Conservation (phyloP, 495 filamentous ascomycete species). For the Tuber magnatum region DNA sequence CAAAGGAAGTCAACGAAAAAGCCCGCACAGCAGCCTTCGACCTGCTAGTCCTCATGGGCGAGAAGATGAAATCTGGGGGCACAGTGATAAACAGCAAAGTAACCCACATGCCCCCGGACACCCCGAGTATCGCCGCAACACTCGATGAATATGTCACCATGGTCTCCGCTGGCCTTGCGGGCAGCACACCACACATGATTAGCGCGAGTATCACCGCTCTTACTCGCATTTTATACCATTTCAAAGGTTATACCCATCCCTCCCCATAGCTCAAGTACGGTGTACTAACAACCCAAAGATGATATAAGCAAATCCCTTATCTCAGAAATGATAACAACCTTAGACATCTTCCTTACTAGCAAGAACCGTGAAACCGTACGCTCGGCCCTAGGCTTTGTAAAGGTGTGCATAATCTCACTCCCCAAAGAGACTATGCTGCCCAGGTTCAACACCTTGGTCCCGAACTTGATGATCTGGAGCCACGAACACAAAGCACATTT, state of each 20-base stretch:
- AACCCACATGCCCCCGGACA: constrained; percentile 70
- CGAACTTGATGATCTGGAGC: constrained; percentile 89
- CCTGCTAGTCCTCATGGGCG: constrained; percentile 78
- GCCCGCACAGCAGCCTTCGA: constrained; percentile 83
- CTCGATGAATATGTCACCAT: constrained; percentile 97
- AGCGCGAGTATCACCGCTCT: constrained; percentile 88
- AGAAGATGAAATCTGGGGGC: constrained; percentile 67
- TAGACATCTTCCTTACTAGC: constrained; percentile 88
- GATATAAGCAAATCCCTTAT: constrained; percentile 52
- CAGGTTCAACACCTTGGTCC: constrained; percentile 64
- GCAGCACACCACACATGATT: constrained; percentile 87
- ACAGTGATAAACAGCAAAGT: constrained; percentile 76
- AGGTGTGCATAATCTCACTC: constrained; percentile 83
- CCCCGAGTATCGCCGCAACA: constrained; percentile 65
- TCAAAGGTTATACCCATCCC: constrained; percentile 46
- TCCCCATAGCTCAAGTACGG: constrained; percentile 25
- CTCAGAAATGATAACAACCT: constrained; percentile 74
- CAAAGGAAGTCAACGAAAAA: constrained; percentile 95
- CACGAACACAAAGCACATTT: constrained; percentile 97
- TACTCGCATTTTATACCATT: constrained; percentile 84
- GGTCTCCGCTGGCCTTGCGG: constrained; percentile 90
- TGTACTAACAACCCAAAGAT: constrained; percentile 41
- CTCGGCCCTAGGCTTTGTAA: constrained; percentile 87
- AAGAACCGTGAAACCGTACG: constrained; percentile 95
- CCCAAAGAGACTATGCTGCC: constrained; percentile 67